phyloP scores from a whole-genome alignment of 2,329 filamentous ascomycete genomes.

The Berkeleyomyces basicola region DNA sequence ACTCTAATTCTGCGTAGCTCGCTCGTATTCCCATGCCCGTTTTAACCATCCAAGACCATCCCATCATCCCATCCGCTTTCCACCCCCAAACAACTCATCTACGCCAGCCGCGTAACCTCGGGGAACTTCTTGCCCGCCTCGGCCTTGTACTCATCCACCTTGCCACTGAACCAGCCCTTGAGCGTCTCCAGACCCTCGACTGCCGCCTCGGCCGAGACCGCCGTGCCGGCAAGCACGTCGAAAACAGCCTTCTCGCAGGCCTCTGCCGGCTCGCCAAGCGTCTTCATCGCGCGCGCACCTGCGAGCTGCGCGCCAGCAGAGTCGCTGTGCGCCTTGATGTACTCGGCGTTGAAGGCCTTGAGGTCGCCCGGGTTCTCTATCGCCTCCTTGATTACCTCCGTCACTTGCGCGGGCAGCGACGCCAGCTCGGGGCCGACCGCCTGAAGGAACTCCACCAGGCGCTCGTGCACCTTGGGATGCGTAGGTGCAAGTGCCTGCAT shows the following conservation, averaged over 20 bases:
- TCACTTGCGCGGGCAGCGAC: constrained; percentile 47
- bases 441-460: constrained; percentile 52
- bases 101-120: constrained; percentile 30
- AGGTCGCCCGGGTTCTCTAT: constrained; percentile 40
- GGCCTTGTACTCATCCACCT: constrained; percentile 31
- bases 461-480: constrained; percentile 59
- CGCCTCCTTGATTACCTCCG: constrained; percentile 46
- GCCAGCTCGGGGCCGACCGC: constrained; percentile 38
- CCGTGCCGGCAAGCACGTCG: constrained; percentile 36
- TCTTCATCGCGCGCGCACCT: constrained; percentile 40
- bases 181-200: constrained; percentile 28
- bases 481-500: constrained; percentile 51
- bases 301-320: constrained; percentile 48
- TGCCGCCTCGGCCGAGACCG: constrained; percentile 39
- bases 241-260: constrained; percentile 46
- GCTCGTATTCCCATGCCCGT: neutral
- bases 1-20: neutral
- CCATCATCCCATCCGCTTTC: neutral
- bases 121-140: constrained; percentile 35
- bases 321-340: constrained; percentile 42
- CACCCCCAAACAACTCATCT: neutral
- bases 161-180: constrained; percentile 32
- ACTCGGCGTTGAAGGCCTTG: constrained; percentile 49
- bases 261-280: constrained; percentile 38
- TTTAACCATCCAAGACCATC: neutral